Conservation (phyloP, 2,329 filamentous ascomycete genomes). For the Penicillium palitans region DNA sequence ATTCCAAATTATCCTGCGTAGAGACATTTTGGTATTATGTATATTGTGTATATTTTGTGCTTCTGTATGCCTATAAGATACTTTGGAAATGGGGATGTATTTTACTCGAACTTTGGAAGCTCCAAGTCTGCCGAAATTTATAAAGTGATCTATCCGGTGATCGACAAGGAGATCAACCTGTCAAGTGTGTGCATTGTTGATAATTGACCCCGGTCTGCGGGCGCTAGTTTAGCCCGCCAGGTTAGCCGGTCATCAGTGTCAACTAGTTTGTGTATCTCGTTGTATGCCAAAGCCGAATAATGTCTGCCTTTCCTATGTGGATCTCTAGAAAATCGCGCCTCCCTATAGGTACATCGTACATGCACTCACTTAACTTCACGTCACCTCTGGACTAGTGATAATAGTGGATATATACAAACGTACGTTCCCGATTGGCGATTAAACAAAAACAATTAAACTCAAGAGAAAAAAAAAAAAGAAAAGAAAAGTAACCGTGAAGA, state of each 20-base stretch:
- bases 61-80: no score
- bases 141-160: not conserved
- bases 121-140: not conserved
- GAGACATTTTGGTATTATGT: not conserved
- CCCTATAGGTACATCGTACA: not conserved
- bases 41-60: not conserved
- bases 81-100: not conserved
- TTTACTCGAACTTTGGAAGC: not conserved
- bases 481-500: not conserved
- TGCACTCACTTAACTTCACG: not conserved
- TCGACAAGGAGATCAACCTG: not conserved
- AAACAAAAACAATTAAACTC: not conserved
- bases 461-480: not conserved
- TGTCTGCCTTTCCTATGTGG: not conserved
- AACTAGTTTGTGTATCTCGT: not conserved
- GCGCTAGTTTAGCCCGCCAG: not conserved
- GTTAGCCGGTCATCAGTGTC: not conserved
- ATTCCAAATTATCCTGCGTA: conserved; percentile 10
- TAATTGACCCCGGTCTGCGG: not conserved
- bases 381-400: not conserved
- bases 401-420: not conserved
- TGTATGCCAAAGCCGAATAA: not conserved
- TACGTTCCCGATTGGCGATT: not conserved
- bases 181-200: not conserved
- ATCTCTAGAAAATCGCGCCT: not conserved